phyloP scores from a whole-genome alignment of 768 basidiomycete genomes.

The Cystofilobasidium ferigula region DNA sequence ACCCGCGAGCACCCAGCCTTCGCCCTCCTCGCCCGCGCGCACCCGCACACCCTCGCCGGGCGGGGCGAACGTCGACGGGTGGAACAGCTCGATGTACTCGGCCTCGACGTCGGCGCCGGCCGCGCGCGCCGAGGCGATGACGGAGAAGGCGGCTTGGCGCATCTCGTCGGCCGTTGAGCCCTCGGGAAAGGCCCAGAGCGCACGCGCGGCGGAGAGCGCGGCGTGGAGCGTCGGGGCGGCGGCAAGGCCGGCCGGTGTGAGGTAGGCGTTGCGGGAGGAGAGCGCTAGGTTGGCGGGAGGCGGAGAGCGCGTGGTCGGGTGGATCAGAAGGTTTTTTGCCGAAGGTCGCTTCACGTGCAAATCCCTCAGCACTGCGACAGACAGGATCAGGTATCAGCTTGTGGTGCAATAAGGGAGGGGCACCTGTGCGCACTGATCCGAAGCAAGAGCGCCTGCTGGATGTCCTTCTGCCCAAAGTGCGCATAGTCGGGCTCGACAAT shows the following conservation, averaged over 20 bases:
- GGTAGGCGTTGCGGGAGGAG: conserved; percentile 81
- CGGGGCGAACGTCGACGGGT: conserved; percentile 60
- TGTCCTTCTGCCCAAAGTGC: conserved; percentile 97
- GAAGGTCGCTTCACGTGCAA: conserved; percentile 69
- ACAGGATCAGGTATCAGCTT: no score
- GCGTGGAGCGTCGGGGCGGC: conserved; percentile 59
- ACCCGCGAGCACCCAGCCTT: conserved; percentile 66
- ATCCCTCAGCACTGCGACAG: conserved; percentile 51
- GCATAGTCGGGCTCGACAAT: conserved; percentile 78
- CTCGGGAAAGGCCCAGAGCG: conserved; percentile 45
- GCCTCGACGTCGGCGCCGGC: conserved; percentile 43
- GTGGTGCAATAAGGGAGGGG: neutral
- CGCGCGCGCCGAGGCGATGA: conserved; percentile 43
- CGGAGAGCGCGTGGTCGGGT: conserved; percentile 61
- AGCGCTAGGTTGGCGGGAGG: conserved; percentile 63
- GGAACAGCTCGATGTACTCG: conserved; percentile 85
- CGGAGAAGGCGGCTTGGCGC: conserved; percentile 23
- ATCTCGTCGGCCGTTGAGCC: conserved; percentile 31
- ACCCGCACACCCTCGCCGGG: conserved; percentile 41
- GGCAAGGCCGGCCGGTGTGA: conserved; percentile 52
- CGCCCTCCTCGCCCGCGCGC: conserved; percentile 32
- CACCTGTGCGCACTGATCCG: conserved; percentile 40
- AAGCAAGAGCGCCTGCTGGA: conserved; percentile 84
- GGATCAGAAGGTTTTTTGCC: conserved; percentile 63
- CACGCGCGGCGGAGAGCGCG: conserved; percentile 53